phyloP scores from a whole-genome alignment of 2,329 filamentous ascomycete species.

The Coniochaeta hoffmannii region DNA sequence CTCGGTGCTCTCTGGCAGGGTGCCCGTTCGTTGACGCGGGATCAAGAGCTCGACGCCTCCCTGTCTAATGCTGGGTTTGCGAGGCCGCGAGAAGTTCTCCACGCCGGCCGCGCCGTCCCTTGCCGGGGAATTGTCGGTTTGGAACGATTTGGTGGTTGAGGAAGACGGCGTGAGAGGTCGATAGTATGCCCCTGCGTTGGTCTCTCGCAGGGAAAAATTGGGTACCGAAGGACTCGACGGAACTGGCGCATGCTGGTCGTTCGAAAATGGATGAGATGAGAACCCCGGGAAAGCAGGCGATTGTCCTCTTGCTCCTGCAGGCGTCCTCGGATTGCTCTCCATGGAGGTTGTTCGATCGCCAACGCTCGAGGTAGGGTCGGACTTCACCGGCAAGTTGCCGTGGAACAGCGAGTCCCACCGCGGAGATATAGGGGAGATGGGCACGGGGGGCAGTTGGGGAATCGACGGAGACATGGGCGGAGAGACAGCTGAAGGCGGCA shows the following conservation, averaged over 20 bases:
- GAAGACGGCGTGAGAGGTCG: constrained; percentile 11
- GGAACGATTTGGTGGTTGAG: constrained; percentile 12
- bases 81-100: constrained; percentile 54
- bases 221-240: background rate
- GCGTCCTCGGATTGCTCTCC: constrained; percentile 8
- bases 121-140: background rate
- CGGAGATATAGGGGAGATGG: constrained; percentile 27
- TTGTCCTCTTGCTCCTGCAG: constrained; percentile 11
- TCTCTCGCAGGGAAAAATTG: background rate
- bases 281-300: constrained; percentile 4
- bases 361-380: constrained; percentile 13
- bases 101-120: constrained; percentile 24
- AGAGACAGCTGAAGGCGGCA: background rate
- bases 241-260: background rate
- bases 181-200: background rate
- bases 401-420: constrained; percentile 36
- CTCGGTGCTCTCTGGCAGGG: constrained; percentile 10
- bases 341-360: constrained; percentile 4
- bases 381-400: constrained; percentile 17
- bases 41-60: constrained; percentile 18
- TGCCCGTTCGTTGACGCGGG: constrained; percentile 11
- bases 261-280: background rate
- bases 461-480: constrained; percentile 1
- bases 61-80: constrained; percentile 45
- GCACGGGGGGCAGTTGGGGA: constrained; percentile 24